Percentiles rank a stretch among this genome's conserved stretches.
phyloP scores from a whole-genome alignment of 257 asterid genomes.

The Pogostemon cablin region DNA sequence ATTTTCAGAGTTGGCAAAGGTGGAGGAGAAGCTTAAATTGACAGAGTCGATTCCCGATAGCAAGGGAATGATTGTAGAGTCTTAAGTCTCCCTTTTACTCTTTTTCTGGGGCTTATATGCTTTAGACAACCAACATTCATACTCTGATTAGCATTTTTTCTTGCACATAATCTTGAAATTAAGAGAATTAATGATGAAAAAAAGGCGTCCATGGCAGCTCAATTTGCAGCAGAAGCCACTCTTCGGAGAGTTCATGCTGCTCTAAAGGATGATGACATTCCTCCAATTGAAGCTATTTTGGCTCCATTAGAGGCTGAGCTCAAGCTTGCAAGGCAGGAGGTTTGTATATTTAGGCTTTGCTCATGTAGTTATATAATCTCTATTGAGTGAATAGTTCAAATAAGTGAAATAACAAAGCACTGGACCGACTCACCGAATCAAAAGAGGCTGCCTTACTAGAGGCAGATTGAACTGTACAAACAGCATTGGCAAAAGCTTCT shows the following conservation, averaged over 20 bases:
- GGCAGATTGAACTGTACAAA: constrained; percentile 92
- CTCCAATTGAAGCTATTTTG: constrained; percentile 97
- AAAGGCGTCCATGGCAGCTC: constrained; percentile 98
- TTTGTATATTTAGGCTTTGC: constrained; percentile 36
- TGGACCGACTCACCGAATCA: constrained; percentile 94
- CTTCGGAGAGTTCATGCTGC: constrained; percentile 98
- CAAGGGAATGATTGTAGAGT: constrained; percentile 58
- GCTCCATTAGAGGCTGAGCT: constrained; percentile 98
- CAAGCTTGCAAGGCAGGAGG: constrained; percentile 98
- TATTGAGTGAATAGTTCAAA: constrained; percentile 28
- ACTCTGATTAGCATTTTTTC: constrained; percentile 9
- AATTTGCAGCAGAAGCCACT: constrained; percentile 99
- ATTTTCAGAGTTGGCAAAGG: constrained; percentile 60
- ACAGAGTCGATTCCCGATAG: constrained; percentile 84
- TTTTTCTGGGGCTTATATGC: constrained; percentile 25
- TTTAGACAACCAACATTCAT: not conserved
- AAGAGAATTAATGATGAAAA: constrained; percentile 95
- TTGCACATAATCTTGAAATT: constrained; percentile 86
- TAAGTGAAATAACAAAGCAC: constrained; percentile 63
- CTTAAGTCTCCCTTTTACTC: constrained; percentile 1
- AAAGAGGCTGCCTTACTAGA: constrained; percentile 98
- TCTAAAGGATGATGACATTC: constrained; percentile 97
- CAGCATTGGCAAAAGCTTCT: constrained; percentile 94
- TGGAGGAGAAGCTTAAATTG: constrained; percentile 87
- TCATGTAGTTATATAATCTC: constrained; percentile 21